Base-by-base conservation (phyloP, 2,329 filamentous ascomycete species). In the Colletotrichum noveboracense region DNA sequence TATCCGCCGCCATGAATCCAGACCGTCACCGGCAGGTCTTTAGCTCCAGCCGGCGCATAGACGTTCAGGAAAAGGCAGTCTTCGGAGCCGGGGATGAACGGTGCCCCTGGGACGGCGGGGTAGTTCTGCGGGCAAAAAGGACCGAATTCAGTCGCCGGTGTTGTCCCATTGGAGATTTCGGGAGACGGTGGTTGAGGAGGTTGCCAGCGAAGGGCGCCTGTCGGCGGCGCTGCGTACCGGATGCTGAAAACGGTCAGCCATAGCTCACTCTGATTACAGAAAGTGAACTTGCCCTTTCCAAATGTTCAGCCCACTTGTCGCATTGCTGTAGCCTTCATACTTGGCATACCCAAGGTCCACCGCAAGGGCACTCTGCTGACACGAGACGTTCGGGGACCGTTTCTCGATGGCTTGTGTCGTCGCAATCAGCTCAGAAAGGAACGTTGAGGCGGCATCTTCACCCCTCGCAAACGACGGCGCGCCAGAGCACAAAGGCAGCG, bases 1-100 rank as follows among this genome's bases (percentile, higher is more conserved):
- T 87, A 88, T 12, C 86, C 87, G 14, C 87, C 87, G 18, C 87
- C 88, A 77, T 87, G 86, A 28, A 89, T 85, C 86, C 87, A 88
- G 3, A 88, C 85, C 9, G 88, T 75, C 2, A 89, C 87, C 1
- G 86, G 83, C 43, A 85, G 84, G 4, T 83, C 79, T 61, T 85
- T 82, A 14, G 88, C 80, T 7, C 79, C 75, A 66, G 85, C 79
- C 6, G 88, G 86, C 4, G 85, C 85, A 75, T 85, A 83, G 5
- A 88, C 85, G 76, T 89, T 86, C 13, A 89, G 79, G 76, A 88
- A 86, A 6, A 88, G 79, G 72, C 87, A 89, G 74, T 88, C 87
- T 76, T 89, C 87, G 30, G 82, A 83, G 24, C 12, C 65, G 2
- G 79, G 79, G 18, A 80, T 70, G 58, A 77, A 79, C 3, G 78